These are phyloP conservation scores for Phlyctochytrium planicorne DNA, from an alignment of 192 early-diverging fungal genomes.

Conservation along the genomic window DNA sequence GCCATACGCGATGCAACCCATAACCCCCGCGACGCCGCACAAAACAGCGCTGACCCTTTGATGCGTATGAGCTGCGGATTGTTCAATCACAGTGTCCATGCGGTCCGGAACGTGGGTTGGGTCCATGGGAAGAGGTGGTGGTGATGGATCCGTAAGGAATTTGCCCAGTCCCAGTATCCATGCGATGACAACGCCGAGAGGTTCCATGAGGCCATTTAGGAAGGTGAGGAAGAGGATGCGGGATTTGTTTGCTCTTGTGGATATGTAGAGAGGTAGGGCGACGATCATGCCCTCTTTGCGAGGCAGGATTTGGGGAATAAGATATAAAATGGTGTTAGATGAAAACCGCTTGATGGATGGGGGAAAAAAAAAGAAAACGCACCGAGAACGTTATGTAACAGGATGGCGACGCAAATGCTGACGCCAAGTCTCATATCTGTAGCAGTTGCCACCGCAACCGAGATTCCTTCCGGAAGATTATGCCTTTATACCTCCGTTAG, in stretches of 20 bases:
- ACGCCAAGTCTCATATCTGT: conserved; percentile 24
- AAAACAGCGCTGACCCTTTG: conserved; percentile 17
- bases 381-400: conserved; percentile 34
- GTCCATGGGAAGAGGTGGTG: neutral
- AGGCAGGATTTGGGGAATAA: too few relatives aligned
- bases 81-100: too few relatives aligned
- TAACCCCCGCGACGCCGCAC: conserved; percentile 24
- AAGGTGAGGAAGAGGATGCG: conserved; percentile 22
- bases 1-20: conserved; percentile 24
- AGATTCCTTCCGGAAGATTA: conserved; percentile 24
- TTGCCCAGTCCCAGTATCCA: conserved; percentile 17
- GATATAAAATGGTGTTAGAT: too few relatives aligned
- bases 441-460: conserved; percentile 21
- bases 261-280: conserved; percentile 25
- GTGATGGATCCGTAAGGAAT: conserved; percentile 1
- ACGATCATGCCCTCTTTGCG: conserved; percentile 33
- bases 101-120: too few relatives aligned
- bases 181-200: conserved; percentile 26
- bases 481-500: neutral
- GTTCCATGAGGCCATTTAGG: conserved; percentile 31
- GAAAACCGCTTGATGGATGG: too few relatives aligned
- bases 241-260: neutral
- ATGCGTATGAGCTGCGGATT: neutral
- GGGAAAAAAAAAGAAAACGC: neutral
- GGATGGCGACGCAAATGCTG: conserved; percentile 19